phyloP scores from a whole-genome alignment of 352 stramenopile genomes.

The Peronospora tabacina region DNA sequence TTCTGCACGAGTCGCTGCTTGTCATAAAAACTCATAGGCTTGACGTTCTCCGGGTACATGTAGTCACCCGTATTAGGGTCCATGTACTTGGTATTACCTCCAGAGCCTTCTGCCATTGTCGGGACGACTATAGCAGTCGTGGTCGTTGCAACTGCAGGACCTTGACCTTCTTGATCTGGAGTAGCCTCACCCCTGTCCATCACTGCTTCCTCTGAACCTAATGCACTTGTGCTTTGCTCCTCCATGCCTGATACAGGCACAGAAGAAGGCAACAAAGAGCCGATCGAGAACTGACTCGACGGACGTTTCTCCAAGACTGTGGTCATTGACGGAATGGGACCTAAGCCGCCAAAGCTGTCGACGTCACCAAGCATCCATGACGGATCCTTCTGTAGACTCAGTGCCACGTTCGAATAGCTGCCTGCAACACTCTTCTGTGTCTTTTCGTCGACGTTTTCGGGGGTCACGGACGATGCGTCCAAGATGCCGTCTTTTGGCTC shows the following conservation, averaged over 20 bases:
- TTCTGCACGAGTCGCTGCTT: slow-evolving; percentile 82
- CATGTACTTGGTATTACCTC: slow-evolving; percentile 65
- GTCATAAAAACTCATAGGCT: slow-evolving; percentile 79
- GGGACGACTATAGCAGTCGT: slow-evolving; percentile 15
- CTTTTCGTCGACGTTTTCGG: slow-evolving; percentile 12
- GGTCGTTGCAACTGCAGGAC: not conserved
- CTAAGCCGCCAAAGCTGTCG: slow-evolving; percentile 53
- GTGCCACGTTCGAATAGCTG: slow-evolving; percentile 38
- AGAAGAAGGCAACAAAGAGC: slow-evolving; percentile 49
- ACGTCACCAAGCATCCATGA: slow-evolving; percentile 73
- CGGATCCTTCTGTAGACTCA: slow-evolving; percentile 64
- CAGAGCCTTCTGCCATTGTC: slow-evolving; percentile 43
- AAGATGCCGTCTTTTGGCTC: slow-evolving; percentile 24
- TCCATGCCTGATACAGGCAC: slow-evolving; percentile 10
- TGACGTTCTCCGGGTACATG: slow-evolving; percentile 81
- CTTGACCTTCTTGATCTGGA: slow-evolving; percentile 30
- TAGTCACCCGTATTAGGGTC: slow-evolving; percentile 61
- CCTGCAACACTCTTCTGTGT: slow-evolving; percentile 16
- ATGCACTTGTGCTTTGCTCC: slow-evolving; percentile 7
- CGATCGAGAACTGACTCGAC: slow-evolving; percentile 72
- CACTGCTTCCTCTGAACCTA: slow-evolving; percentile 8
- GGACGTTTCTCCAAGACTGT: slow-evolving; percentile 65
- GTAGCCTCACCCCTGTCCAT: slow-evolving; percentile 21
- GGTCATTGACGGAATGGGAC: slow-evolving; percentile 62
- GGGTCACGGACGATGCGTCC: slow-evolving; percentile 11